Conservation (phyloP, 768 basidiomycete genomes). For the Rubroboletus satanas region DNA sequence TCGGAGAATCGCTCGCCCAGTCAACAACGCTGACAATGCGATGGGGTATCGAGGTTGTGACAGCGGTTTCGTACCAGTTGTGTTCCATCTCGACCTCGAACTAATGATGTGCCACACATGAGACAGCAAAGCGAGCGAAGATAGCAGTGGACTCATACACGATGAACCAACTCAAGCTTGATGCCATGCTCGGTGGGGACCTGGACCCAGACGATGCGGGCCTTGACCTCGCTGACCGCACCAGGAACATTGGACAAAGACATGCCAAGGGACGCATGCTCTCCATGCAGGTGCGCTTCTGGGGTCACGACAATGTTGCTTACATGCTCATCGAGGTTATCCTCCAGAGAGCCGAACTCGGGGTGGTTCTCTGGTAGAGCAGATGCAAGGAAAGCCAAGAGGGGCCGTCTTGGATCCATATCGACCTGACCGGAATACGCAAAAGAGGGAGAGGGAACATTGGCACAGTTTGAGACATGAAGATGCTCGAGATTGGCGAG, state of each 20-base stretch:
- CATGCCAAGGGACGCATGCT: constrained; percentile 36
- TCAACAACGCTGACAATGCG: constrained; percentile 87
- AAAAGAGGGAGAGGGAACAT: constrained; percentile 28
- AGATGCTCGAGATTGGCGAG: constrained; percentile 40
- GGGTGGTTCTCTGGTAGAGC: constrained; percentile 52
- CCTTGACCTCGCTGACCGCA: constrained; percentile 76
- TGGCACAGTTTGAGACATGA: constrained; percentile 55
- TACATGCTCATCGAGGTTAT: constrained; percentile 48
- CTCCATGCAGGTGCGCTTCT: constrained; percentile 46
- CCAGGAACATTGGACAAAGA: constrained; percentile 53
- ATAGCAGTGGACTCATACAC: constrained; percentile 11
- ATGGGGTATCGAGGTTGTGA: constrained; percentile 71
- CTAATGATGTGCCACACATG: constrained; percentile 30
- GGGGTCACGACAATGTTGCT: constrained; percentile 45
- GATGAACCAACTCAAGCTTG: constrained; percentile 66
- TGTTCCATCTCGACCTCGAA: constrained; percentile 92
- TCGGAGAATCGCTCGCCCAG: constrained; percentile 82
- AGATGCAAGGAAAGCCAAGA: constrained; percentile 75
- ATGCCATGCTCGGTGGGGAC: constrained; percentile 65
- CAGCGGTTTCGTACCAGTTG: constrained; percentile 93
- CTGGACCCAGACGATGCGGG: constrained; percentile 75
- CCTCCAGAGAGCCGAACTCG: constrained; percentile 42
- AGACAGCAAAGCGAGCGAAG: not conserved
- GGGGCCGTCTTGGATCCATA: constrained; percentile 48
- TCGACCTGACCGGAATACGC: constrained; percentile 25